Evolutionary conservation across 1,139 yeast genomes (phyloP).

Genomic region (Suhomyces bolitotheri): DNA sequence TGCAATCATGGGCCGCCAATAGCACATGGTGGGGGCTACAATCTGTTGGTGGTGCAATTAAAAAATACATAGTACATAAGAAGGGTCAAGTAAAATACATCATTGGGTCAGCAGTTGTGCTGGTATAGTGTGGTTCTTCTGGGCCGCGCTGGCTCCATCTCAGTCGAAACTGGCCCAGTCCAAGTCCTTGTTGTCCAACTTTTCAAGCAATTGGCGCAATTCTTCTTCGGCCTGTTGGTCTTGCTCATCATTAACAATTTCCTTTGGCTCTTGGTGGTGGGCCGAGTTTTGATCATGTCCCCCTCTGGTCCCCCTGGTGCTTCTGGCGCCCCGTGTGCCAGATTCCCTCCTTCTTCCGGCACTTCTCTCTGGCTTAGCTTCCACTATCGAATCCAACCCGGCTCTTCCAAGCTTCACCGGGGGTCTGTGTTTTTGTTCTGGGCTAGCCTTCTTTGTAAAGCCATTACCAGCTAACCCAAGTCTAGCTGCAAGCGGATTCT

Average conservation of each 20-base stretch:
- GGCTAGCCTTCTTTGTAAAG: background rate
- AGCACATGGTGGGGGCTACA: no score
- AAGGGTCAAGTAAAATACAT: no score
- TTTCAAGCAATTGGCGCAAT: conserved; percentile 17
- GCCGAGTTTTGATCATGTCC: background rate
- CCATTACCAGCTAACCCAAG: conserved; percentile 15
- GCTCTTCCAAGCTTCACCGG: background rate
- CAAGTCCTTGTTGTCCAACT: conserved; percentile 18
- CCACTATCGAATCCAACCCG: no score
- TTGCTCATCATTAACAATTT: conserved; percentile 14
- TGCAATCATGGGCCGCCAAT: no score
- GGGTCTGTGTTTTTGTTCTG: background rate
- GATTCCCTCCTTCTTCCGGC: no score
- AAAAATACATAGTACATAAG: no score
- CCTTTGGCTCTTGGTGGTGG: conserved; percentile 8
- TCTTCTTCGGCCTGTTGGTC: conserved; percentile 18
- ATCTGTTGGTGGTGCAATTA: no score
- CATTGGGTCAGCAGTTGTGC: no score
- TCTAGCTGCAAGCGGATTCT: conserved; percentile 23
- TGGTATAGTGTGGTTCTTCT: no score
- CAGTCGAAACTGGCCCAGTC: conserved; percentile 21
- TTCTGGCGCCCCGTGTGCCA: background rate
- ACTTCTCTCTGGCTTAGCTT: no score
- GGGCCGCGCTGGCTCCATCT: no score
- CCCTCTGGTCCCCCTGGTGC: background rate